Evolutionary conservation across 2,329 filamentous ascomycete genomes (phyloP), one percentile per base, ranked within the genome.

Genomic region (Fusarium lateritium): DNA sequence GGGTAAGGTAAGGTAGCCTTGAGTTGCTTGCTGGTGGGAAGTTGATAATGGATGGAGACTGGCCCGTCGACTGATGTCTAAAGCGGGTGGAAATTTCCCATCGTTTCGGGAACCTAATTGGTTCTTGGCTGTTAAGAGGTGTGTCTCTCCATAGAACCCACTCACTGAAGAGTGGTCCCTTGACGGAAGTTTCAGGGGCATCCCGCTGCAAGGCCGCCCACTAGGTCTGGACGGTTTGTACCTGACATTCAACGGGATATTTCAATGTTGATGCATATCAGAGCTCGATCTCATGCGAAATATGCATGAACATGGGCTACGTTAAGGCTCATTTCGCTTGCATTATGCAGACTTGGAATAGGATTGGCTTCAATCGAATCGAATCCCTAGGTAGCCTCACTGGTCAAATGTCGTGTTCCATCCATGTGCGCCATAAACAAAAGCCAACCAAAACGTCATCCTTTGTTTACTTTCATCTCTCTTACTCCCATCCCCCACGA

Each of bases 381-480:
- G n/a, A 24, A 28, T 36, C 24, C 19, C 10, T 21, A 50, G 38
- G 38, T 36, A 38, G 38, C 33, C 28, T 55, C 49, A 19, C 28
- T 10, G 13, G 13, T 13, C 28, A 43, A 14, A 44, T 39, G 50
- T 6, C 43, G 58, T 61, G 38, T 34, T 58, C 26, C 24, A 56
- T 63, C 26, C 24, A 56, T 63, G 54, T 52, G 68, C 65, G 65
- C 61, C 21, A 69, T 71, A 66, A 70, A 69, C 57, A 70, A 69
- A 40, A 39, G 43, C 42, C 43, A 67, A 62, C 26, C 46, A 56
- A 51, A 70, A 70, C 69, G 69, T 71, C 69, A 71, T 71, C 65
- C 46, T 69, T 71, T 71, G 69, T 71, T 71, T 71, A 71, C 69
- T 62, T 71, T 57, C 53, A 36, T 46, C 44, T 43, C 39, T 22